Percentiles rank a stretch among this genome's conserved stretches.
phyloP scores from a whole-genome alignment of 441 rosid genomes.

The Hura crepitans region DNA sequence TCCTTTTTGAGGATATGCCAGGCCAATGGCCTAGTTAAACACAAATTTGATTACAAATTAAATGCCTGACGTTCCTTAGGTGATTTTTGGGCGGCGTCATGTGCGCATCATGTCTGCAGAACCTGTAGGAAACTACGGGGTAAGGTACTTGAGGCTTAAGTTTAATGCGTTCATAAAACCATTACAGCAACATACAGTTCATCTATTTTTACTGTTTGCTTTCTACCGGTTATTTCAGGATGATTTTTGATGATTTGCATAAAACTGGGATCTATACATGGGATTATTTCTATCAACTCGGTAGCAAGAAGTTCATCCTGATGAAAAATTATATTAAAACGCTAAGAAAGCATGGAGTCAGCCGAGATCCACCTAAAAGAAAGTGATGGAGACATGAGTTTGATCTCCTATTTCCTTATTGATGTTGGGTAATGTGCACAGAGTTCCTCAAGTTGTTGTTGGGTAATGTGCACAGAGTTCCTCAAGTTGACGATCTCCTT shows the following conservation, averaged over 20 bases:
- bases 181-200: not conserved
- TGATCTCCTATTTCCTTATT: not conserved
- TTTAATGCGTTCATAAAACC: not conserved
- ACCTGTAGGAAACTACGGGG: slow-evolving; percentile 92
- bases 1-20: not conserved
- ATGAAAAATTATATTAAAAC: slow-evolving; percentile 74
- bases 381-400: slow-evolving; percentile 30
- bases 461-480: not conserved
- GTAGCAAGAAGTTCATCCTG: slow-evolving; percentile 67
- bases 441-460: not conserved
- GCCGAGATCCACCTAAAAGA: slow-evolving; percentile 72
- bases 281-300: slow-evolving; percentile 81
- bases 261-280: slow-evolving; percentile 89
- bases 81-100: slow-evolving; percentile 78
- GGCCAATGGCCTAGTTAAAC: not conserved
- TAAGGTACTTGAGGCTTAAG: slow-evolving; percentile 50
- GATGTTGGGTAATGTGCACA: not conserved
- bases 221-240: slow-evolving; percentile 39
- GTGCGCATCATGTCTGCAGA: slow-evolving; percentile 94
- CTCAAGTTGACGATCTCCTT: not conserved
- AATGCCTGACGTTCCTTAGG: slow-evolving; percentile 39
- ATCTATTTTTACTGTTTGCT: not conserved
- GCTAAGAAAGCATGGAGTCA: slow-evolving; percentile 71
- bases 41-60: not conserved
- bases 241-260: slow-evolving; percentile 86